Base-by-base conservation (phyloP, 352 stramenopile genomes). In the Globisporangium cederbergense region DNA sequence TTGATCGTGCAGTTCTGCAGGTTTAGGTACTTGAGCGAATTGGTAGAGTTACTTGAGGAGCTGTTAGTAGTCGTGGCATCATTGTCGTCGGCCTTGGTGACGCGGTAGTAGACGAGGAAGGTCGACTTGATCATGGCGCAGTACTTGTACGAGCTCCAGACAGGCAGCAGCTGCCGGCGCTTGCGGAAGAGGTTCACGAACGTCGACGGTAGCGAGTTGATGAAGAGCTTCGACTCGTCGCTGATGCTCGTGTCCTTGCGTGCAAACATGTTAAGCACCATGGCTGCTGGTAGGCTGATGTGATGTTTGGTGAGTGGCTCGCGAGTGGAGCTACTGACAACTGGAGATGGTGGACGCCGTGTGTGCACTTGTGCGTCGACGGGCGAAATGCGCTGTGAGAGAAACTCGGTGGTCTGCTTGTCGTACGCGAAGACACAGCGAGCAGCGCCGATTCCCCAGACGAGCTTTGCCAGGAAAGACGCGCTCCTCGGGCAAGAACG, bases 61-160 rank as follows among this genome's bases (percentile, higher is more conserved):
- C 30, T 75, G 62, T 36, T 78, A 64, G 57, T 62, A 72, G 28
- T 57, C 58, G 62, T 49, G 66, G 22, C 14, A 58, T 49, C 52
- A 13, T 68, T 64, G 38, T 89, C 80, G 28, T 90, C 81, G 2
- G 70, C 40, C 49, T 87, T 90, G 18, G 71, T 81, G 22, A 82
- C 82, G 68, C 87, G 87, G 66, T 91, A 91, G 74, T 92, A 96
- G 20, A 96, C 73, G 46, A 96, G 65, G 65, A 74, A 96, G 47
- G 78, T 91, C 58, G 87, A 91, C 71, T 96, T 96, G 77, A 96
- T 93, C 83, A 92, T 83, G 56, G 78, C 67, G 72, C 86, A 93
- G 73, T 96, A 96, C 72, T 90, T 92, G 68, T 89, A 68, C 36
- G 83, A 91, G 70, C 79, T 89, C 87, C 87, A 96, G 3, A 94